phyloP scores from a whole-genome alignment of 2,329 filamentous ascomycete species.

The Coniochaeta hoffmannii region DNA sequence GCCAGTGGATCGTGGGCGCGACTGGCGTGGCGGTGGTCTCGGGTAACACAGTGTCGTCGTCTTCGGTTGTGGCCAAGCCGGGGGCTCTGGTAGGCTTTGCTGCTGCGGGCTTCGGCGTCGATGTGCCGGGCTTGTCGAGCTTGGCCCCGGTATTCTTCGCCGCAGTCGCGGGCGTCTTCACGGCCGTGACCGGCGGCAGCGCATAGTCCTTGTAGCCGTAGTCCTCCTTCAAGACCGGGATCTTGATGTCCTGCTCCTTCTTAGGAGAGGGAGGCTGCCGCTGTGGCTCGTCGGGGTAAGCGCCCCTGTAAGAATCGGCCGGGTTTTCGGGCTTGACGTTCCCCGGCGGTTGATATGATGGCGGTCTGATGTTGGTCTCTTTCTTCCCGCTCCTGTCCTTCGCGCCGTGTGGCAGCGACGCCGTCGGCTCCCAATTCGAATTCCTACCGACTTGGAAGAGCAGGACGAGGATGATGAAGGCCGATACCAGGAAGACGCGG shows the following conservation, averaged over 20 bases:
- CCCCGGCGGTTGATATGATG: neutral
- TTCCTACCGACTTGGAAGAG: constrained; percentile 41
- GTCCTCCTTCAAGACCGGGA: neutral
- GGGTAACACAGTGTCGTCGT: constrained; percentile 12
- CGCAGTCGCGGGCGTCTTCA: neutral
- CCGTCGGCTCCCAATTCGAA: constrained; percentile 22
- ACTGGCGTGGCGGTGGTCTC: constrained; percentile 12
- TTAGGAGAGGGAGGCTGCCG: neutral
- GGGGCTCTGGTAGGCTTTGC: constrained; percentile 5
- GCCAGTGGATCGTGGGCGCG: constrained; percentile 56
- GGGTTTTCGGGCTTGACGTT: neutral
- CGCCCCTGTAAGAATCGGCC: neutral
- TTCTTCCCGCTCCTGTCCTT: neutral
- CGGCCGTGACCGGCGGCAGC: neutral
- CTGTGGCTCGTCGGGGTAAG: neutral
- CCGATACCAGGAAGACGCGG: constrained; percentile 50
- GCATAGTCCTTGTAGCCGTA: neutral
- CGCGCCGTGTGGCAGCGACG: neutral
- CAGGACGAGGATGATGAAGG: constrained; percentile 46
- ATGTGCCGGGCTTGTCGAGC: constrained; percentile 14
- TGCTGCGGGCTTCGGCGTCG: constrained; percentile 12
- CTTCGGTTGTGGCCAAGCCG: constrained; percentile 4
- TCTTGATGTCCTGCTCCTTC: neutral
- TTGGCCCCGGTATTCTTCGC: neutral
- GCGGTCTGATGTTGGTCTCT: neutral